Evolutionary conservation across 345 rosid genomes (phyloP).

Genomic region (Gossypium australe): DNA sequence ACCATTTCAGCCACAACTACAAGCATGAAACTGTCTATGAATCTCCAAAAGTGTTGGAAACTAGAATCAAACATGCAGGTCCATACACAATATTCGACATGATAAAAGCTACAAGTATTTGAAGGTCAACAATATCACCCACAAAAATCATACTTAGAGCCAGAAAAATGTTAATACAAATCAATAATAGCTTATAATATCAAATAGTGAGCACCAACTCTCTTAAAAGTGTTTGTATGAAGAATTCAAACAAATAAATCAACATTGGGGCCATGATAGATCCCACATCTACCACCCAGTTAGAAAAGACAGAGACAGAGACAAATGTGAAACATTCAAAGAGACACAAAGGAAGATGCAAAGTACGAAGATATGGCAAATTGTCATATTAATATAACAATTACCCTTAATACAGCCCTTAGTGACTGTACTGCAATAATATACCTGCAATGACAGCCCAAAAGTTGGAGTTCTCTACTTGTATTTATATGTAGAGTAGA

Average conservation of each 20-base stretch:
- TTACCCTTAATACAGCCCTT: not conserved
- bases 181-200: not conserved
- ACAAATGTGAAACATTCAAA: constrained; percentile 23
- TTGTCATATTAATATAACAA: constrained; percentile 7
- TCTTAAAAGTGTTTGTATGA: not conserved
- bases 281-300: not conserved
- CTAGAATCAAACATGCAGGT: not conserved
- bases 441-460: not conserved
- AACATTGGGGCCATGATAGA: not conserved
- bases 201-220: not conserved
- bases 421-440: not conserved
- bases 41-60: not conserved
- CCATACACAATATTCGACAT: not conserved
- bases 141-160: not conserved
- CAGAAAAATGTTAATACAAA: not conserved
- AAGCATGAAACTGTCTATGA: not conserved
- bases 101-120: not conserved
- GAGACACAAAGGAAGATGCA: not conserved
- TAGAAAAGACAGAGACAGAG: not conserved
- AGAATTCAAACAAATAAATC: not conserved
- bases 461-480: not conserved
- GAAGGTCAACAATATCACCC: not conserved
- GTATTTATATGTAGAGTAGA: not conserved
- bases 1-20: not conserved
- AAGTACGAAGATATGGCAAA: not conserved